These are phyloP conservation scores for Xylaria sp. DNA, from an alignment of 2,329 filamentous ascomycete species.

Conservation along the genomic window DNA sequence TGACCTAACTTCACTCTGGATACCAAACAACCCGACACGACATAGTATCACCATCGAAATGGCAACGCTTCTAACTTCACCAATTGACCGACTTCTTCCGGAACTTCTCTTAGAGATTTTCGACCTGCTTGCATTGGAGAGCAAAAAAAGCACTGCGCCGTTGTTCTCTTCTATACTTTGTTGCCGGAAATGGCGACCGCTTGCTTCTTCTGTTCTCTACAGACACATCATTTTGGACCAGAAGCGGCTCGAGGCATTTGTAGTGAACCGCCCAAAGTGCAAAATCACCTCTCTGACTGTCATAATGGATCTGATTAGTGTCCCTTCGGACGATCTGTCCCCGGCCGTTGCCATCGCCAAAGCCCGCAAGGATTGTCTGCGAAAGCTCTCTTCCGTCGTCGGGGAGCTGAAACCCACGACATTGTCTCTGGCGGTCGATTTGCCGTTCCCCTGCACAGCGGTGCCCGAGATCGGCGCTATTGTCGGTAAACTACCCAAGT, in stretches of 20 bases:
- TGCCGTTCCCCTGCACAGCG: constrained; percentile 4
- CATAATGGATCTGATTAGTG: background rate
- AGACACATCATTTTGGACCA: constrained; percentile 11
- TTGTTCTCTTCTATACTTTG: constrained; percentile 12
- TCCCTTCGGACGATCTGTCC: background rate
- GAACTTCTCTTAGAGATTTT: no score
- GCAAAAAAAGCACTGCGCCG: background rate
- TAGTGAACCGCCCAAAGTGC: background rate
- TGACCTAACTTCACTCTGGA: no score
- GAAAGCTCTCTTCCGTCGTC: background rate
- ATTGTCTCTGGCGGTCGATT: constrained; percentile 2
- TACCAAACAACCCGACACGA: no score
- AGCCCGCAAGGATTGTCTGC: background rate
- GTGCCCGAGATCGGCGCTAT: background rate
- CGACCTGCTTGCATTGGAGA: no score
- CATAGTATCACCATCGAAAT: no score
- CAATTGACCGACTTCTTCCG: no score
- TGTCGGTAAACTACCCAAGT: constrained; percentile 1
- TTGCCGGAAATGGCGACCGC: constrained; percentile 14
- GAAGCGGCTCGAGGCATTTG: background rate
- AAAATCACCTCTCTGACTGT: constrained; percentile 15
- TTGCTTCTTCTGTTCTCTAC: constrained; percentile 21
- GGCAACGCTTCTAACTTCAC: no score
- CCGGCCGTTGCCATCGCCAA: background rate
- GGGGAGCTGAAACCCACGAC: background rate